Conservation (phyloP, 768 basidiomycete species). For the Boletus rex-veris region DNA sequence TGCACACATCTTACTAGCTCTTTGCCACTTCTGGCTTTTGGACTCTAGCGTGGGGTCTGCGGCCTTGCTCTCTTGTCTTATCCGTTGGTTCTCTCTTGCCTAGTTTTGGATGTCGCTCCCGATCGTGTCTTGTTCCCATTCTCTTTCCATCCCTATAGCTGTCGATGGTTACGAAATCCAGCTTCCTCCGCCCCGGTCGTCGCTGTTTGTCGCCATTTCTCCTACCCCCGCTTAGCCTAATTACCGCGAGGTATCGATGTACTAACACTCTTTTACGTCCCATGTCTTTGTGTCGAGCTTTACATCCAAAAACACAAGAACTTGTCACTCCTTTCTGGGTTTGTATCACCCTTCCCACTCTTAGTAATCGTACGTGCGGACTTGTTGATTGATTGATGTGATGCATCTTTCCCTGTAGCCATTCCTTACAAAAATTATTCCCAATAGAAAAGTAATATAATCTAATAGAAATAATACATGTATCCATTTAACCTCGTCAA, state of each 20-base stretch:
- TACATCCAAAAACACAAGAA: constrained; percentile 12
- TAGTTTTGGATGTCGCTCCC: constrained; percentile 10
- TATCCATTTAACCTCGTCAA: no score
- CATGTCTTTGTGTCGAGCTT: constrained; percentile 4
- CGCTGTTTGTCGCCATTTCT: constrained; percentile 4
- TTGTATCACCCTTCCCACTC: background rate
- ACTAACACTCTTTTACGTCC: constrained; percentile 25
- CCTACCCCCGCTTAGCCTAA: constrained; percentile 11
- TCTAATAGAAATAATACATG: background rate
- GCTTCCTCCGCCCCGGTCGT: background rate
- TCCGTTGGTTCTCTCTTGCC: constrained; percentile 15
- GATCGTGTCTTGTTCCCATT: constrained; percentile 2
- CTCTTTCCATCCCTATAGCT: constrained; percentile 7
- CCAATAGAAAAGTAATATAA: constrained; percentile 7
- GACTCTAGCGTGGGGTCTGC: constrained; percentile 13
- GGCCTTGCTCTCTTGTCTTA: constrained; percentile 8
- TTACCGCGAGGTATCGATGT: constrained; percentile 19
- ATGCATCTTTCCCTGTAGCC: background rate
- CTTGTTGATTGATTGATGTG: background rate
- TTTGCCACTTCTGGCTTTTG: constrained; percentile 10
- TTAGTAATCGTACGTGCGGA: background rate
- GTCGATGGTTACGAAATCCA: constrained; percentile 12
- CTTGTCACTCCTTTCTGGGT: background rate
- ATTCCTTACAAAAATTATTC: background rate
- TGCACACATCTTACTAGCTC: constrained; percentile 8